Conservation (phyloP, 2,329 filamentous ascomycete genomes). For the Calonectria honghensis region DNA sequence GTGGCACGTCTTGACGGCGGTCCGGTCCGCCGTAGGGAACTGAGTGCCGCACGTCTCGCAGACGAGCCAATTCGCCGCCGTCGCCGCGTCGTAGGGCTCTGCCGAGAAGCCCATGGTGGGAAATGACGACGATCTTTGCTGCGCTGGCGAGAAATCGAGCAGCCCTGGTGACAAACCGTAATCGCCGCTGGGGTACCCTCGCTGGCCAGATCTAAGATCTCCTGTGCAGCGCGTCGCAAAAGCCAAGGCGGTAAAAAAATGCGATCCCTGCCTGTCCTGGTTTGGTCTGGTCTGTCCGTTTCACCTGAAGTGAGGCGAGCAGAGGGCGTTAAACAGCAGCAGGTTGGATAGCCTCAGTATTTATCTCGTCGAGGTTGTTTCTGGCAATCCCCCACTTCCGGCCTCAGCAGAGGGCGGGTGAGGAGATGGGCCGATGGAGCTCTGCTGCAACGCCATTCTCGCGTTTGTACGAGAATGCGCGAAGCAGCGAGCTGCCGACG, state of each 20-base stretch:
- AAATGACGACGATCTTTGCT: constrained; percentile 18
- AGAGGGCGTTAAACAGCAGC: not conserved
- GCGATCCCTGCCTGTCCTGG: constrained; percentile 5
- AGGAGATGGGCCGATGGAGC: not conserved
- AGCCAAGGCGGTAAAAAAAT: constrained; percentile 15
- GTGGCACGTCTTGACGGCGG: constrained; percentile 73
- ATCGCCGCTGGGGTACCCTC: constrained; percentile 30
- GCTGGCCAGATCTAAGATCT: constrained; percentile 21
- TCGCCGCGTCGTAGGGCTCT: constrained; percentile 50
- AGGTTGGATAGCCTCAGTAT: constrained; percentile 10
- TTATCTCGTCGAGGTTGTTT: not conserved
- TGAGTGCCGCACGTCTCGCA: constrained; percentile 84
- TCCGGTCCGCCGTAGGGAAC: constrained; percentile 66
- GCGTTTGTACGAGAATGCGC: constrained; percentile 1
- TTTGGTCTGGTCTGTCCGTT: not conserved
- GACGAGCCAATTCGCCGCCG: constrained; percentile 65
- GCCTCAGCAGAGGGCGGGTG: not conserved
- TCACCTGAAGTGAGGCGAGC: constrained; percentile 29
- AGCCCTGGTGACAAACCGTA: not conserved
- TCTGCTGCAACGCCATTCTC: constrained; percentile 4
- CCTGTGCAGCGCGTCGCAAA: constrained; percentile 6
- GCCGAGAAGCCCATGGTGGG: constrained; percentile 45
- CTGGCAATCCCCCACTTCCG: constrained; percentile 17
- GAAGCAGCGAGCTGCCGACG: constrained; percentile 20
- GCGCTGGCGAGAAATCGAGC: not conserved